Percentiles rank a stretch among this genome's conserved stretches.
These are phyloP conservation scores for Cicer pinnatifidum DNA, from an alignment of 306 rosid species.

Conservation along the genomic window DNA sequence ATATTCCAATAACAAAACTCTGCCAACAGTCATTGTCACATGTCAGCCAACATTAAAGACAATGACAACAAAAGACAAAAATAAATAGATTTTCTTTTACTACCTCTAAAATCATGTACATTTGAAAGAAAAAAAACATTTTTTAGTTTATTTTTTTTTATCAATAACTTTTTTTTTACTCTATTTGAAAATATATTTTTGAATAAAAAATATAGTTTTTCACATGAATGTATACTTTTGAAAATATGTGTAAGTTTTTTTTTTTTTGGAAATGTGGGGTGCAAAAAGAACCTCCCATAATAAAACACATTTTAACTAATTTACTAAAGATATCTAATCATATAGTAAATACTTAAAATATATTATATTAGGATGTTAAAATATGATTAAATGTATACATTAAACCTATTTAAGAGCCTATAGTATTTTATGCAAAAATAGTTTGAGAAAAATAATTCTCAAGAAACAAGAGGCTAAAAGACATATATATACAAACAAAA, in stretches of 20 bases:
- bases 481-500: not conserved
- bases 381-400: not conserved
- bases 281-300: too few species aligned
- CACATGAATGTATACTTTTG: too few species aligned
- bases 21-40: constrained; percentile 53
- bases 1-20: constrained; percentile 87
- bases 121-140: too few species aligned
- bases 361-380: not conserved
- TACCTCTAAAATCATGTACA: too few species aligned
- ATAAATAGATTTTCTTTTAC: too few species aligned
- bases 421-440: not conserved
- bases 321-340: not conserved
- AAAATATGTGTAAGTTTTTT: too few species aligned
- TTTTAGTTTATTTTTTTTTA: too few species aligned
- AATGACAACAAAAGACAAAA: constrained; percentile 22
- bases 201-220: too few species aligned
- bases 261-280: too few species aligned
- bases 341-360: not conserved
- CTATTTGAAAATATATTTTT: too few species aligned
- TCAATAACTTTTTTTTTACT: too few species aligned
- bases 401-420: not conserved
- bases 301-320: too few species aligned
- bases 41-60: constrained; percentile 33
- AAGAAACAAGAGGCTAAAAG: constrained; percentile 3
- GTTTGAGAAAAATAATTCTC: not conserved